Conservation (phyloP, 805 yeast genomes). For the Yarrowia sp. region DNA sequence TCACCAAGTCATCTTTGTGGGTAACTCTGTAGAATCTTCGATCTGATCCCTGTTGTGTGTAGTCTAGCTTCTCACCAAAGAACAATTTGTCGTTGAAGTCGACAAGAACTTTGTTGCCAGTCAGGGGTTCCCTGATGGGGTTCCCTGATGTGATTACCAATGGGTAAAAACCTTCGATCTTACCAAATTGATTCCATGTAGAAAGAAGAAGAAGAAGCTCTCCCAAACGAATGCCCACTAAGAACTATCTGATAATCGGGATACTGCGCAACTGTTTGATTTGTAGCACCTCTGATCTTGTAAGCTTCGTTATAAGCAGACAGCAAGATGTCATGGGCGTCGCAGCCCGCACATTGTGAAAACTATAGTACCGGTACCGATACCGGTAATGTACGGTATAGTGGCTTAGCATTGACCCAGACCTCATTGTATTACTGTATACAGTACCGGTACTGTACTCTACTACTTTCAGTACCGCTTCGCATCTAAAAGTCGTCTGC, state of each 20-base stretch:
- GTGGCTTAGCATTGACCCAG: too few relatives aligned
- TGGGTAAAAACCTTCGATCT: background rate
- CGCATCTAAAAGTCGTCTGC: too few relatives aligned
- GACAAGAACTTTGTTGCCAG: background rate
- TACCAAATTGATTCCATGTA: slow-evolving; percentile 4
- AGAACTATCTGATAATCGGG: background rate
- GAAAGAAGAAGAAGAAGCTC: background rate
- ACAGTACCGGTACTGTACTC: too few relatives aligned
- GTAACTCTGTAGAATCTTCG: background rate
- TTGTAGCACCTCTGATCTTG: background rate
- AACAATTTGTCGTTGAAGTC: background rate
- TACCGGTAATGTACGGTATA: too few relatives aligned
- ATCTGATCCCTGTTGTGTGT: background rate
- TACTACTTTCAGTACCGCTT: too few relatives aligned
- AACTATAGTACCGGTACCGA: too few relatives aligned
- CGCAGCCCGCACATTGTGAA: background rate
- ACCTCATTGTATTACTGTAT: too few relatives aligned
- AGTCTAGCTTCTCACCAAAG: background rate
- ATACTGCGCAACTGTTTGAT: background rate
- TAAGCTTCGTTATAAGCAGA: background rate
- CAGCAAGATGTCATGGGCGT: background rate
- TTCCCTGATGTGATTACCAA: background rate
- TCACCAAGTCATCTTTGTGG: background rate
- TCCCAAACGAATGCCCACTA: background rate
- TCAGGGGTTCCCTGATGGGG: background rate